phyloP scores from a whole-genome alignment of 805 yeast genomes.

The Ogataea ganodermae region DNA sequence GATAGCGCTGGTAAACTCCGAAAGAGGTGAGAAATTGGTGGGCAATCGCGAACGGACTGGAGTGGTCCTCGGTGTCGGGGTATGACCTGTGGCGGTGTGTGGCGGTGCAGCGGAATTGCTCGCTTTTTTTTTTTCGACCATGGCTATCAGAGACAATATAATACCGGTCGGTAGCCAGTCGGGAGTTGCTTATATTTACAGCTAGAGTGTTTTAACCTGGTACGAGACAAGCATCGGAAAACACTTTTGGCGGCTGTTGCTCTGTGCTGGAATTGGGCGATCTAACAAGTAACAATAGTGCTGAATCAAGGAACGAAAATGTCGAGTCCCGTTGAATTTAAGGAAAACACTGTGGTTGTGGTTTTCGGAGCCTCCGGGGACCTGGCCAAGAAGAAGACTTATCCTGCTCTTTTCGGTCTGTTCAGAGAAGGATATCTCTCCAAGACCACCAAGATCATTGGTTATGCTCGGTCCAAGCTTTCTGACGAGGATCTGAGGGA shows the following conservation, averaged over 20 bases:
- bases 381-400: slow-evolving; percentile 92
- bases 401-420: slow-evolving; percentile 81
- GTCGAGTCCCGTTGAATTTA: slow-evolving; percentile 44
- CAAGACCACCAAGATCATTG: slow-evolving; percentile 68
- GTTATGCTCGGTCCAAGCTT: slow-evolving; percentile 88
- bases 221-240: background rate
- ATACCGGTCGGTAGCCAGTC: background rate
- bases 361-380: slow-evolving; percentile 97
- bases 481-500: slow-evolving; percentile 63
- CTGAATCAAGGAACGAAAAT: slow-evolving; percentile 3
- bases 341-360: slow-evolving; percentile 67
- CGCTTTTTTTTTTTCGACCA: slow-evolving; percentile 2
- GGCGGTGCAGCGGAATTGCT: slow-evolving; percentile 8
- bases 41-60: slow-evolving; percentile 9
- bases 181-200: too few relatives aligned
- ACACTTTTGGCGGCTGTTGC: background rate
- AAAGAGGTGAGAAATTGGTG: background rate
- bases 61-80: slow-evolving; percentile 12
- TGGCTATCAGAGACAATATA: background rate
- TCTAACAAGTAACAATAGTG: background rate
- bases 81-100: slow-evolving; percentile 6
- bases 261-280: background rate
- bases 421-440: slow-evolving; percentile 78
- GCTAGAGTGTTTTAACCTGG: too few relatives aligned
- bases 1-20: background rate